Conservation (phyloP, 202 grass and related monocot species). For the Schoenoplectus triqueter region DNA sequence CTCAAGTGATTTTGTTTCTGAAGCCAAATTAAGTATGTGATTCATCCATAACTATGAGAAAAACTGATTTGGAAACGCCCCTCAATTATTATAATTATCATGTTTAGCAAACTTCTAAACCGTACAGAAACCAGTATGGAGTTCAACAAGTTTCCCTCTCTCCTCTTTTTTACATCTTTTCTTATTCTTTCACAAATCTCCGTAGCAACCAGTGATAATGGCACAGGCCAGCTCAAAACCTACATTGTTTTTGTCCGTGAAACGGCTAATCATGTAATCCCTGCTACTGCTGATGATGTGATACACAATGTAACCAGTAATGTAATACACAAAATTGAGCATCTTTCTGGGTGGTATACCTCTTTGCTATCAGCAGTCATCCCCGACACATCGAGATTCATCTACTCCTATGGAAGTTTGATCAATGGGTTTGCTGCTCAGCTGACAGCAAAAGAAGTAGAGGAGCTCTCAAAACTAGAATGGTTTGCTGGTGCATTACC, state of each 20-base stretch:
- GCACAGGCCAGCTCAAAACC: conserved; percentile 20
- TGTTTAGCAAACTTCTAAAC: background rate
- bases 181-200: conserved; percentile 23
- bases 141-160: background rate
- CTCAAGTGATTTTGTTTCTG: conserved; percentile 17
- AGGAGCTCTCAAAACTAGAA: conserved; percentile 24
- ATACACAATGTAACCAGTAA: conserved; percentile 13
- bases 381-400: conserved; percentile 32
- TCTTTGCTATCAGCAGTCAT: conserved; percentile 20
- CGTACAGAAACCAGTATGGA: conserved; percentile 25
- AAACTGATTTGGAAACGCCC: background rate
- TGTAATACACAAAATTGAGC: conserved; percentile 12
- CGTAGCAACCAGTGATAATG: conserved; percentile 3
- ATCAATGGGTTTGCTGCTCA: conserved; percentile 46
- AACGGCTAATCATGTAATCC: background rate
- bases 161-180: conserved; percentile 28
- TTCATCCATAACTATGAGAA: conserved; percentile 24
- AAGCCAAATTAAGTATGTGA: conserved; percentile 9
- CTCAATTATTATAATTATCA: background rate
- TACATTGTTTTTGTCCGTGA: conserved; percentile 32
- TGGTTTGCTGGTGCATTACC: conserved; percentile 34
- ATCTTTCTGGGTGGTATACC: conserved; percentile 22
- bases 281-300: background rate
- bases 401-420: conserved; percentile 43
- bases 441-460: conserved; percentile 40